Evolutionary conservation across 768 basidiomycete genomes (phyloP), one percentile per base, ranked within the genome.

Genomic region (Vararia minispora): DNA sequence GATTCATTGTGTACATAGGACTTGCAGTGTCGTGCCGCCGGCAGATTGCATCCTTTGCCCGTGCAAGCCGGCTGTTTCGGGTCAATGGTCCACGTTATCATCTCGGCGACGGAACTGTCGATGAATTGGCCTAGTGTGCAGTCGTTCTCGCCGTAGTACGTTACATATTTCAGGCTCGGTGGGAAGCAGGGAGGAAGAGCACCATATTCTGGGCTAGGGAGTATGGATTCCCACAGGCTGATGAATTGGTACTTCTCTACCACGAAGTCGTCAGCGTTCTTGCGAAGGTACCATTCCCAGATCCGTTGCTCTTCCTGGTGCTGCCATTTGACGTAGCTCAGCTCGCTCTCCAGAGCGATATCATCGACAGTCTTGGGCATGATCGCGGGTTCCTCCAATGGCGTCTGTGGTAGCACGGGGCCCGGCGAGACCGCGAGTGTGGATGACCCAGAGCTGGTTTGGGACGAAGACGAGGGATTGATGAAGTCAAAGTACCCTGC

Each of bases 211-310:
- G 71, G 68, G 22, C 73, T 73, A 6, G 84, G 87, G n/a, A 91
- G 69, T 18, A 75, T 80, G 51, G 79, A 85, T 50, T 82, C 78
- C 61, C 80, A 75, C 13, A 92, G 59, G 48, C 71, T 76, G 55
- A 98, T 81, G 51, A 79, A 76, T 53, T 98, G 95, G 51, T 92
- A 95, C 55, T 90, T 87, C 55, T 90, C 88, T 28, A 92, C 85
- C 26, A 85, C 73, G 50, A 98, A 81, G 52, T 87, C 83, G 51
- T 90, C 86, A 10, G 63, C 54, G 53, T 91, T 89, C 59, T 88
- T 85, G 35, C 85, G 74, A 9, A 86, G 63, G 53, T 94, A 94
- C 91, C 90, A 95, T 51, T 90, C 86, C 91, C 92, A 97, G 21
- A 94, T 74, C 29, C 86, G 78, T 26, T 83, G 72, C 46, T 88